A percentile compares a stretch with the other conserved stretches of the same genome.
Evolutionary conservation across 1,284 basidiomycete species (phyloP).

Genomic region (Vanrija humicola): DNA sequence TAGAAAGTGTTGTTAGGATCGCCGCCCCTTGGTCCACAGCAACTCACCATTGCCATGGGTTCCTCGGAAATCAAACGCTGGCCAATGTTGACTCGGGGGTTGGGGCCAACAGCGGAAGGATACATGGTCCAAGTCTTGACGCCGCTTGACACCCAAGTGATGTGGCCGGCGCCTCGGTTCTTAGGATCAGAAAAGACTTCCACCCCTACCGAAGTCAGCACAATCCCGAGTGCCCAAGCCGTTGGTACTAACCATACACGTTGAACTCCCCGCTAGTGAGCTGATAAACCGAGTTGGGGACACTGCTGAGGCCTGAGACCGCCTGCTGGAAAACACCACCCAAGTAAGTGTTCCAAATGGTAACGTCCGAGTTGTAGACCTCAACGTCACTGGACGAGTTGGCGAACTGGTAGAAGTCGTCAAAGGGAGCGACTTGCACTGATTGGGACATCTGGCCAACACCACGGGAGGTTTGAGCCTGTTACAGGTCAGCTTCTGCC

Average conservation of each 20-base stretch:
- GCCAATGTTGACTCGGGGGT: constrained; percentile 62
- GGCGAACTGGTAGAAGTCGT: constrained; percentile 63
- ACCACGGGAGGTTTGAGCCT: constrained; percentile 24
- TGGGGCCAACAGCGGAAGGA: constrained; percentile 60
- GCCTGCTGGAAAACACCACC: constrained; percentile 80
- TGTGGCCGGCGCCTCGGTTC: constrained; percentile 56
- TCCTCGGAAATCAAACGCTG: constrained; percentile 74
- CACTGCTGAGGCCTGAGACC: constrained; percentile 61
- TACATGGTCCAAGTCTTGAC: constrained; percentile 54
- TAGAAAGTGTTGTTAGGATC: constrained; percentile 52
- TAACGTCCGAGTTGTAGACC: constrained; percentile 49
- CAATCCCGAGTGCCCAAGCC: constrained; percentile 46
- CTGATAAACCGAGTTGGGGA: constrained; percentile 51
- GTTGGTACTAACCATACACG: constrained; percentile 54
- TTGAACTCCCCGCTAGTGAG: constrained; percentile 28
- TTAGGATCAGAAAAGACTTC: constrained; percentile 65
- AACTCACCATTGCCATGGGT: constrained; percentile 58
- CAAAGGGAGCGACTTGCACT: constrained; percentile 55
- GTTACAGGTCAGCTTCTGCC: neutral
- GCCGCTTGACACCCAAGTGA: constrained; percentile 63
- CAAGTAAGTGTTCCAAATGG: constrained; percentile 67
- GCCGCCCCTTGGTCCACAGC: too few relatives aligned
- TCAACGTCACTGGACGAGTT: constrained; percentile 45
- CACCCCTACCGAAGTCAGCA: constrained; percentile 49
- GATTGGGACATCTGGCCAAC: constrained; percentile 58